These are phyloP conservation scores for Castanospermum australe DNA, from an alignment of 306 rosid genomes.

Conservation along the genomic window DNA sequence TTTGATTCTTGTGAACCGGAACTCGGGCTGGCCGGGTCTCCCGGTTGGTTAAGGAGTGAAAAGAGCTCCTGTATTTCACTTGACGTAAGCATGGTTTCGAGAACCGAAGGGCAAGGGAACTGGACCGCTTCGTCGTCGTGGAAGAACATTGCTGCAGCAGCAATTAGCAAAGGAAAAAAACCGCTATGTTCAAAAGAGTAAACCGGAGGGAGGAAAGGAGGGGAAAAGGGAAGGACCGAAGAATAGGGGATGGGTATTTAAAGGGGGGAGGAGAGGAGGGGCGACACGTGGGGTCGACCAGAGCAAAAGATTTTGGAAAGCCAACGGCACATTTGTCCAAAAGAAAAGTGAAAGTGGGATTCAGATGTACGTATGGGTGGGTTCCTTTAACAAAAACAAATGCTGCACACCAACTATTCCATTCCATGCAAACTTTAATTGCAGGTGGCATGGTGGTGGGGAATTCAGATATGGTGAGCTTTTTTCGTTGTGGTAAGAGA, in stretches of 20 bases:
- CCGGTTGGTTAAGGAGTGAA: constrained; percentile 43
- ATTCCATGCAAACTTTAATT: constrained; percentile 39
- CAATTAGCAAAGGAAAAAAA: background rate
- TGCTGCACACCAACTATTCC: constrained; percentile 18
- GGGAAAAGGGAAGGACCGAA: constrained; percentile 68
- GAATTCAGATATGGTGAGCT: constrained; percentile 12
- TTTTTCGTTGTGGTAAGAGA: background rate
- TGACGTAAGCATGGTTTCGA: constrained; percentile 25
- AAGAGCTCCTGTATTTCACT: constrained; percentile 51
- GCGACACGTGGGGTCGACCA: constrained; percentile 39
- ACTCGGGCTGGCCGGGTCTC: constrained; percentile 26
- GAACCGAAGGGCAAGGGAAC: constrained; percentile 20
- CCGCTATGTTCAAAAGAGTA: constrained; percentile 15
- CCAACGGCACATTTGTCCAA: constrained; percentile 36
- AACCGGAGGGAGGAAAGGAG: constrained; percentile 43
- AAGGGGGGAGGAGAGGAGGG: background rate
- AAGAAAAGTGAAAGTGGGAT: constrained; percentile 15
- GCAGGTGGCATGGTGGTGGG: constrained; percentile 46
- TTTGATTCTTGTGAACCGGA: constrained; percentile 62
- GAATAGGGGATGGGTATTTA: constrained; percentile 48
- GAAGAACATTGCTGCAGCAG: constrained; percentile 24
- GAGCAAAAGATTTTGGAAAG: constrained; percentile 46
- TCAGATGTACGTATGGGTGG: constrained; percentile 28
- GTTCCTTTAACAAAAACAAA: constrained; percentile 27
- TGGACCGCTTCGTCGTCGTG: constrained; percentile 27